A percentile compares a stretch with the other conserved stretches of the same genome.
Evolutionary conservation across 1,284 basidiomycete genomes (phyloP).

Genomic region (Coriolopsis trogii): DNA sequence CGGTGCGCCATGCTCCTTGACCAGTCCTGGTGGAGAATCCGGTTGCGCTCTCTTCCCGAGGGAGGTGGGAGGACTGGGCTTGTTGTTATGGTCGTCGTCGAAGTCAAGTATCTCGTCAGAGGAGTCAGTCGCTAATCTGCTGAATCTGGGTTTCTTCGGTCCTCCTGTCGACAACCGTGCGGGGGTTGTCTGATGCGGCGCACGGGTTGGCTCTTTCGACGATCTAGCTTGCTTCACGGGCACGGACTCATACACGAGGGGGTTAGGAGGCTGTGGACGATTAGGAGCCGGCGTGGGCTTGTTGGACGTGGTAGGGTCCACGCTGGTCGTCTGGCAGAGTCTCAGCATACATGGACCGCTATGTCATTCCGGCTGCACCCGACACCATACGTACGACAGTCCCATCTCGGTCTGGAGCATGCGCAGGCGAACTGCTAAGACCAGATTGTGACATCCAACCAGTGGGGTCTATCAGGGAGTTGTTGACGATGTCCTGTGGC

Average conservation of each 20-base stretch:
- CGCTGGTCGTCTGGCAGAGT: constrained; percentile 27
- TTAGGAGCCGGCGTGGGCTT: constrained; percentile 21
- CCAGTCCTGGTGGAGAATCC: constrained; percentile 4
- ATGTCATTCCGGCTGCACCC: neutral
- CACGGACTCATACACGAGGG: too few species aligned
- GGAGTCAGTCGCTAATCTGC: constrained; percentile 30
- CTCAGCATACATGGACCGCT: neutral
- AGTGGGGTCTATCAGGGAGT: constrained; percentile 37
- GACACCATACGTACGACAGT: constrained; percentile 21
- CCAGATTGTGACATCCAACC: constrained; percentile 34
- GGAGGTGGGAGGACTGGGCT: constrained; percentile 12
- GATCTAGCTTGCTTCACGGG: neutral
- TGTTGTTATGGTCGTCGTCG: constrained; percentile 22
- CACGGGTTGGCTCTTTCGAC: neutral
- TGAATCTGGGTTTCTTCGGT: constrained; percentile 27
- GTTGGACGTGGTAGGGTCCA: constrained; percentile 23
- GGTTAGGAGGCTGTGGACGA: constrained; percentile 6
- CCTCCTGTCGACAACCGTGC: neutral
- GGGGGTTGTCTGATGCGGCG: constrained; percentile 6
- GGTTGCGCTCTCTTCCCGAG: constrained; percentile 27
- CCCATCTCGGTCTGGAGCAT: constrained; percentile 30
- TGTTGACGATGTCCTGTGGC: constrained; percentile 15
- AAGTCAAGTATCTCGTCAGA: constrained; percentile 37
- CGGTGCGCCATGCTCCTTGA: neutral
- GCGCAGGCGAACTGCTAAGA: constrained; percentile 31